Percentiles rank a stretch among this genome's conserved stretches.
These are phyloP conservation scores for Trichoderma sp. DNA, from an alignment of 2,329 filamentous ascomycete species.

Conservation along the genomic window DNA sequence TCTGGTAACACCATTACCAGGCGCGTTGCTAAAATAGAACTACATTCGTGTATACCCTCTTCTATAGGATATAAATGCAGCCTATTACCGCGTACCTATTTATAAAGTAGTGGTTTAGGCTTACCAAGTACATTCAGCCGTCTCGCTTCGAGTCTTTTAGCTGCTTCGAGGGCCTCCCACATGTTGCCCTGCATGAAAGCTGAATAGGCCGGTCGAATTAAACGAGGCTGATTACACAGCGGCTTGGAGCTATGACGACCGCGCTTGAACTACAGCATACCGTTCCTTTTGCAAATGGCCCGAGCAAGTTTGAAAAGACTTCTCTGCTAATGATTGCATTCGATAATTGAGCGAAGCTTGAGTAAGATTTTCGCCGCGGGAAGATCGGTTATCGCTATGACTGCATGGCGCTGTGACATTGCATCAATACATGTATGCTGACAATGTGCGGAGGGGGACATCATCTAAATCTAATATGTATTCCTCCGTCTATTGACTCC, in stretches of 20 bases:
- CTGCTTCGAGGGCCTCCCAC: not conserved
- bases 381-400: not conserved
- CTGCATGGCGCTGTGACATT: not conserved
- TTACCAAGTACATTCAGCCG: not conserved
- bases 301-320: not conserved
- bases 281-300: not conserved
- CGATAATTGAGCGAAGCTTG: not conserved
- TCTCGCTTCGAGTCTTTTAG: not conserved
- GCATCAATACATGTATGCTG: not conserved
- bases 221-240: not conserved
- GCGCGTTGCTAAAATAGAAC: not conserved
- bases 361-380: not conserved
- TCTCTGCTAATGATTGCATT: not conserved
- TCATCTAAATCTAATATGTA: not conserved
- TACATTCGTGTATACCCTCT: not conserved
- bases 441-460: not conserved
- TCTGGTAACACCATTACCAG: not conserved
- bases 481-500: not conserved
- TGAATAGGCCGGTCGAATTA: not conserved
- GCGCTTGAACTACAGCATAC: not conserved
- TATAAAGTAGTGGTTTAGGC: not conserved
- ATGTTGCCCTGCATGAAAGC: not conserved
- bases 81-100: not conserved
- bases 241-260: not conserved
- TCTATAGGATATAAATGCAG: not conserved